Base-by-base conservation (phyloP, 2,329 filamentous ascomycete genomes). In the Fusarium pseudocircinatum region DNA sequence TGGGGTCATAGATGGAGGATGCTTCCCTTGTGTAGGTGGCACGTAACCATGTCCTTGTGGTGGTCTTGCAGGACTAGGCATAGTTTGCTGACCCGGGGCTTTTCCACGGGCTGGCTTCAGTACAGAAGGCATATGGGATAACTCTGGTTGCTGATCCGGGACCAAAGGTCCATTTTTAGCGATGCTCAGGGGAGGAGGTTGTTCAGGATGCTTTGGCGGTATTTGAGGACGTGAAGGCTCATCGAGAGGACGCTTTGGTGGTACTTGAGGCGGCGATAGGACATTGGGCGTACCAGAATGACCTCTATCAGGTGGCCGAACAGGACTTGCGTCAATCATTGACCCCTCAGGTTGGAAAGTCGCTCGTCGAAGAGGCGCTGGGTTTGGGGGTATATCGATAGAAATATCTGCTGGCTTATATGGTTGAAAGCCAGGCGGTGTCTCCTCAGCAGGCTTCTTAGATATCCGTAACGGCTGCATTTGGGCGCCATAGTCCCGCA, bases 271-370 rank as follows among this genome's bases (percentile, higher is more conserved):
- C 2, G 75, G 78, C n/a, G 75, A 73, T 2, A 80, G 69, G 2
- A 72, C 69, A 46, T 68, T 62, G 22, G 78, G 78, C 18, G 75
- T 70, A n/a, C 69, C 66, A 20, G 67, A 54, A 10, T 66, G 70
- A 4, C 72, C 63, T 9, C 80, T 67, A 37, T 74, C 64, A 20
- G 73, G 61, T 9, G 74, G 70, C 10, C 40, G 54, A 42, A 65
- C 62, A 14, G 75, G 64, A 24, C 74, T 77, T 15, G 60, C 16
- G 13, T 75, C 76, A 47, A 74, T 67, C 22, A 80, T 57, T 1
- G 76, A 77, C 2, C 60, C 74, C 6, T 78, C 76, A 9, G 77
- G 78, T 20, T 79, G 76, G 34, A 82, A 62, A 15, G 76, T 72
- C 26, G 60, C 69, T 34, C 73, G 63, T 39, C 77, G 61, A 43